Evolutionary conservation across 2,329 filamentous ascomycete species (phyloP).

Genomic region (Fusarium mangiferae): DNA sequence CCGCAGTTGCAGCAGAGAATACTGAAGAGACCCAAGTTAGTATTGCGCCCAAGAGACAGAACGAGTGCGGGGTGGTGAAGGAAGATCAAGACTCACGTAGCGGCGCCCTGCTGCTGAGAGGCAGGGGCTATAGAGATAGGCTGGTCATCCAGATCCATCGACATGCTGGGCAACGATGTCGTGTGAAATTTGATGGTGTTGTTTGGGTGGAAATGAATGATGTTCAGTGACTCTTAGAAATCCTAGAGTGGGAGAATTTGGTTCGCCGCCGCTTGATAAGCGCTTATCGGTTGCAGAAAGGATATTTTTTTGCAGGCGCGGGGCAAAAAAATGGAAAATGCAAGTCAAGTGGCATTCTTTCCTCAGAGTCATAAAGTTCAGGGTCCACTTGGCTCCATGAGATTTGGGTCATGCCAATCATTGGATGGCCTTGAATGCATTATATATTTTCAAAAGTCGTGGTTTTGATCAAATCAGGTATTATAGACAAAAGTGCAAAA

Average conservation of each 20-base stretch:
- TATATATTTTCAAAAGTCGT: conserved; percentile 1
- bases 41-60: conserved; percentile 15
- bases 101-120: conserved; percentile 48
- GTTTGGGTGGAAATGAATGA: conserved; percentile 30
- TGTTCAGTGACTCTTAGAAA: conserved; percentile 39
- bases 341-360: conserved; percentile 5
- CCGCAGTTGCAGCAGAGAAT: conserved; percentile 99
- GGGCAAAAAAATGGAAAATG: conserved; percentile 37
- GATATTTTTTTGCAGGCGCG: conserved; percentile 40
- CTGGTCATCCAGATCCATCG: conserved; percentile 58
- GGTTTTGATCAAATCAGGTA: conserved; percentile 15
- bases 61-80: conserved; percentile 27
- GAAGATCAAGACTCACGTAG: conserved; percentile 51
- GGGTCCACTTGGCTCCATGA: conserved; percentile 30
- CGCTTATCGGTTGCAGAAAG: conserved; percentile 44
- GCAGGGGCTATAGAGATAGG: conserved; percentile 52
- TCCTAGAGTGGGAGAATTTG: conserved; percentile 47
- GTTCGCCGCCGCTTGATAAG: conserved; percentile 55
- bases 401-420: conserved; percentile 21
- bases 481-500: conserved; percentile 9
- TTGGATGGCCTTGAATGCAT: conserved; percentile 23
- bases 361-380: conserved; percentile 28
- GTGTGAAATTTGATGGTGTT: conserved; percentile 21
- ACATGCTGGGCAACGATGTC: conserved; percentile 47
- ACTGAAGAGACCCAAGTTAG: conserved; percentile 35